Evolutionary conservation across 2,329 filamentous ascomycete genomes (phyloP), one percentile per base, ranked within the genome.

Genomic region (Camptophora hylomeconis): DNA sequence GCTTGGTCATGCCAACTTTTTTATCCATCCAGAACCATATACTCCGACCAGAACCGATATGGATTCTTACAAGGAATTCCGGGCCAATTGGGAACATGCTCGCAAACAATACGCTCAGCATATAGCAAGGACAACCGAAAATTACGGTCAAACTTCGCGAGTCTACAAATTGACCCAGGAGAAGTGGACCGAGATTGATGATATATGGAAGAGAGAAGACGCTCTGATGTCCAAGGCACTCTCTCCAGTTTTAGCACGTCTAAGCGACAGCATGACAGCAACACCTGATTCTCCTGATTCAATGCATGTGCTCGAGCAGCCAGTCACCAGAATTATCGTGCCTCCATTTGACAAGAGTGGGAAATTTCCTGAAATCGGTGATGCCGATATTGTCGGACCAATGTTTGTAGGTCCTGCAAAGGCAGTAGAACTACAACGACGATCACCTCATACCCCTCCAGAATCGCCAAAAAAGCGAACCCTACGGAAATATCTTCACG

Each of bases 1-100:
- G 32, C 70, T 95, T 9, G 87, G 87, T 16, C 86, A 95, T 50
- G 86, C 86, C 40, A 93, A 95, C 58, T 94, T 92, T 52, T 86
- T 72, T 45, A 92, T 95, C 43, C 60, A 71, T 13, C 86, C 86
- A 0, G 71, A 76, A 49, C 87, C 86, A 0, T 93, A 93, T 47
- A 54, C 70, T 6, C 77, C 82, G 0, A 66, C 73, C 10, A 49
- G 49, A 3, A 70, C 71, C 38, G 72, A 78, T 40, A 48, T 75
- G 7, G 63, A 69, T 4, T 58, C 64, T 3, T 72, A 74, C 46
- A 67, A 67, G 18, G 67, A 73, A 46, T 64, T 93, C 28, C 73
- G 79, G 28, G 64, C 70, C 5, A 79, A 92, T 46, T 93, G 86
- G 84, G 77, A 87, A 44, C 58, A 71, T 18, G 87, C 87, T 16